phyloP scores from a whole-genome alignment of 352 stramenopile genomes.

The Phytophthora rubi region DNA sequence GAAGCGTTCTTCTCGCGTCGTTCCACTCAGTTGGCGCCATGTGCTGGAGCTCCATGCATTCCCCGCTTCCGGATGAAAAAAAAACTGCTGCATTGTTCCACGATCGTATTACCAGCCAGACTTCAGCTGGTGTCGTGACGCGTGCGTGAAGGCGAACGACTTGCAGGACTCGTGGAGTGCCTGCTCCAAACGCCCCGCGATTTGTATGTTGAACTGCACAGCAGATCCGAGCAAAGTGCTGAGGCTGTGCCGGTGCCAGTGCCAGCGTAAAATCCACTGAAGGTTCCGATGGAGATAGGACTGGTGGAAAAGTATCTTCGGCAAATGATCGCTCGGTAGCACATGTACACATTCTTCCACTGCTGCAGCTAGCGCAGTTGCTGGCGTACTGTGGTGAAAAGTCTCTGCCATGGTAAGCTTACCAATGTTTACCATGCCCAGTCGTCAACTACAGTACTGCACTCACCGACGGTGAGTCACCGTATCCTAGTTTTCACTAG shows the following conservation, averaged over 20 bases:
- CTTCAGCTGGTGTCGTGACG: not conserved
- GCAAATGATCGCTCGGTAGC: not conserved
- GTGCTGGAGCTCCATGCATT: not conserved
- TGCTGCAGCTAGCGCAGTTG: not conserved
- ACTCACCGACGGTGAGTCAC: not conserved
- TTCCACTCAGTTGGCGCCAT: not conserved
- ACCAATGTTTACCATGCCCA: too few species aligned
- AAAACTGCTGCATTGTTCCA: not conserved
- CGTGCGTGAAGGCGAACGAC: not conserved
- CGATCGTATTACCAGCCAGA: not conserved
- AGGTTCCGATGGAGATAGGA: slow-evolving; percentile 5
- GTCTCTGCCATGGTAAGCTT: too few species aligned
- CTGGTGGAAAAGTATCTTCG: slow-evolving; percentile 14
- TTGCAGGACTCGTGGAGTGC: not conserved
- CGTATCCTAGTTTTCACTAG: too few species aligned
- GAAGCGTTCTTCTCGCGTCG: not conserved
- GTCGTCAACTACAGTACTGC: not conserved
- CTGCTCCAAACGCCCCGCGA: not conserved
- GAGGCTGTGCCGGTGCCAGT: slow-evolving; percentile 22
- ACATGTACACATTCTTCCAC: not conserved
- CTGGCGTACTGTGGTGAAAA: too few species aligned
- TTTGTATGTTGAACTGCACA: slow-evolving; percentile 12
- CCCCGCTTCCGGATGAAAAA: not conserved
- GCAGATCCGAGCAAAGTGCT: slow-evolving; percentile 20
- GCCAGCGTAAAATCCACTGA: not conserved